Evolutionary conservation across 2,329 filamentous ascomycete genomes (phyloP), one percentile per base, ranked within the genome.

Genomic region (Xylaria sp.): DNA sequence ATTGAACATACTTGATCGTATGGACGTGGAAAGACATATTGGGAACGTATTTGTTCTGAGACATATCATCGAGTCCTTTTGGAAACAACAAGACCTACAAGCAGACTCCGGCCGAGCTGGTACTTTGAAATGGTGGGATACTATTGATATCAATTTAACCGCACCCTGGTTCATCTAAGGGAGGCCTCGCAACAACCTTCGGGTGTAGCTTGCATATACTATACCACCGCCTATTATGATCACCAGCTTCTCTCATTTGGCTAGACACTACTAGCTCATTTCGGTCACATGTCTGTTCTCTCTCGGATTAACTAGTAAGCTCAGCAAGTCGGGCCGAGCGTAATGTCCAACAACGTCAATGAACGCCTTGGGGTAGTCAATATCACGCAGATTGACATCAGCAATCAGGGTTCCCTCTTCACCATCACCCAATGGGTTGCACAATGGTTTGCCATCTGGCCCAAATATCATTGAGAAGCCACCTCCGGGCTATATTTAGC

Each of bases 401-500:
- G 82, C 82, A 57, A 77, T 80, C 7, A 86, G 57, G 10, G 86
- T 78, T 4, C 79, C 77, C 65, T 86, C 84, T 23, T 76, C 74
- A 0, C 75, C 75, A 13, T 73, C 71, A 3, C 73, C 71, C 56
- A 79, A 35, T 0, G 76, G 69, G 37, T 79, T 75, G 3, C 76
- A 78, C 41, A 85, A 65, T 3, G 78, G 70, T 27, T 80, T 72
- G 1, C 83, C 83, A 65, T 85, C 83, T 0, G 83, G 83, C 0
- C 79, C 83, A 60, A 82, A 81, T 21, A 85, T 77, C 62, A 80
- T 81, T 3, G 80, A 79, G 55, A 79, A 79, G 1, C 83, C 83
- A 21, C 80, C 80, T 2, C 77, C 75, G 0, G 75, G 75, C 67
- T 73, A 55, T 43, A 15, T 48, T 56, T 21, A 23, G 46, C n/a